These are phyloP conservation scores for Yarrowia sp. DNA, from an alignment of 805 yeast species.

Conservation along the genomic window DNA sequence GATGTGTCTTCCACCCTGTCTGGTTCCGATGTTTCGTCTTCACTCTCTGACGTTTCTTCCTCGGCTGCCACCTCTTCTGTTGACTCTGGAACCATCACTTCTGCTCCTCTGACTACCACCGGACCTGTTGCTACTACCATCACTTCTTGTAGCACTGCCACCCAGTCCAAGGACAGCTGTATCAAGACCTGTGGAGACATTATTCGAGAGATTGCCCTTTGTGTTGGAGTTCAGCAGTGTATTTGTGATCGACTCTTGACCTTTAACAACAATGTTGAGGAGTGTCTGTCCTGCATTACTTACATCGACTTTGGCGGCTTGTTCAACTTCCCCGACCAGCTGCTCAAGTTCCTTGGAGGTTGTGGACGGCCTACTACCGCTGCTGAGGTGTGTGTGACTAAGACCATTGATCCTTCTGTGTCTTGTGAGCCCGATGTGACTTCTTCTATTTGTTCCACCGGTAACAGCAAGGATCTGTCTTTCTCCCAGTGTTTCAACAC, in stretches of 20 bases:
- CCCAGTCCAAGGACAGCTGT: slow-evolving; percentile 4
- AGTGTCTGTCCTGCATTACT: slow-evolving; percentile 9
- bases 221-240: slow-evolving; percentile 16
- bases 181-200: slow-evolving; percentile 12
- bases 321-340: slow-evolving; percentile 4
- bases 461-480: not conserved
- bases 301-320: slow-evolving; percentile 10
- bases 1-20: not conserved
- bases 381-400: slow-evolving; percentile 11
- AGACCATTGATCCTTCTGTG: slow-evolving; percentile 17
- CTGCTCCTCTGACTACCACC: not conserved
- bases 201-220: slow-evolving; percentile 21
- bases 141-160: slow-evolving; percentile 6
- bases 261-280: slow-evolving; percentile 5
- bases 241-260: slow-evolving; percentile 8
- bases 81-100: slow-evolving; percentile 1
- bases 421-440: slow-evolving; percentile 27
- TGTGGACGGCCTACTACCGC: slow-evolving; percentile 25
- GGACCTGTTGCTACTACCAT: slow-evolving; percentile 7
- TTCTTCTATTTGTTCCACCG: not conserved
- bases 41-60: no score
- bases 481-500: not conserved
- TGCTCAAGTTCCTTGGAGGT: slow-evolving; percentile 1
- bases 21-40: not conserved
- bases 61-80: no score